phyloP scores from a whole-genome alignment of 2,329 filamentous ascomycete species.

The Arthroderma sp. region DNA sequence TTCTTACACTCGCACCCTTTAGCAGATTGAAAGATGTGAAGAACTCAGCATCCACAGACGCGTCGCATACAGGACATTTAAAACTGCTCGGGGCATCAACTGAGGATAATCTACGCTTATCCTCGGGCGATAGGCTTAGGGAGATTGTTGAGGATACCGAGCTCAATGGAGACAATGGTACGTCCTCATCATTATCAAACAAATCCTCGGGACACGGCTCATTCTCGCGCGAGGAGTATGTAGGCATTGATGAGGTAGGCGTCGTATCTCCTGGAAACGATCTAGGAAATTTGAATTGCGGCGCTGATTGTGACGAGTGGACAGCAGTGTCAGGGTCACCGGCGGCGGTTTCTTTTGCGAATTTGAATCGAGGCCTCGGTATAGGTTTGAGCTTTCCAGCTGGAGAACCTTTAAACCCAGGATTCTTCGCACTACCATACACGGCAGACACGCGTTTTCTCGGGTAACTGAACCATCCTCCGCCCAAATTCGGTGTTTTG shows the following conservation, averaged over 20 bases:
- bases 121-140: conserved; percentile 11
- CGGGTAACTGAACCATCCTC: too few species aligned
- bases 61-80: conserved; percentile 54
- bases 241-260: conserved; percentile 18
- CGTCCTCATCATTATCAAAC: conserved; percentile 15
- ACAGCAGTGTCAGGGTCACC: too few species aligned
- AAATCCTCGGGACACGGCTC: conserved; percentile 6
- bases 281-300: conserved; percentile 8
- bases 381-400: too few species aligned
- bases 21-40: conserved; percentile 37
- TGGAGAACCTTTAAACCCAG: too few species aligned
- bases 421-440: too few species aligned
- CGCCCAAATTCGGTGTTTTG: too few species aligned
- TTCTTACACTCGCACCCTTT: conserved; percentile 2
- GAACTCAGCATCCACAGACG: conserved; percentile 41
- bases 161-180: conserved; percentile 18
- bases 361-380: too few species aligned
- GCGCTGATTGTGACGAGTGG: too few species aligned
- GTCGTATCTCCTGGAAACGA: conserved; percentile 13
- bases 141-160: conserved; percentile 14
- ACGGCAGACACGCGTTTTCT: too few species aligned
- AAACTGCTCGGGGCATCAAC: conserved; percentile 15
- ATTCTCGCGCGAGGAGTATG: conserved; percentile 11
- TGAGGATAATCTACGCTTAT: conserved; percentile 10
- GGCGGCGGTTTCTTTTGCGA: too few species aligned